Conservation (phyloP, 768 basidiomycete genomes). For the Mycena epipterygia region DNA sequence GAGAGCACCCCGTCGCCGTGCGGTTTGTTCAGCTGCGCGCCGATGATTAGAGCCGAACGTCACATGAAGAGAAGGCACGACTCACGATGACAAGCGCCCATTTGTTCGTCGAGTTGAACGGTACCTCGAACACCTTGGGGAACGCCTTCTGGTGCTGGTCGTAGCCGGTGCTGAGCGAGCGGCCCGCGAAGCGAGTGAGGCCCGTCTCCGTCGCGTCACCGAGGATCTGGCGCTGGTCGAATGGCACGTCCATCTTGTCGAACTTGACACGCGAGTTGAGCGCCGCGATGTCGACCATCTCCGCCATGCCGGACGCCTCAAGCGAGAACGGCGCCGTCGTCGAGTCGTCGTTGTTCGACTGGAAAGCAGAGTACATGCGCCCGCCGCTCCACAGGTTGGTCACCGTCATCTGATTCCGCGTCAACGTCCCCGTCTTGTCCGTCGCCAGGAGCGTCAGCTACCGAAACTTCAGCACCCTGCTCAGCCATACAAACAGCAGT, state of each 20-base stretch:
- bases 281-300: constrained; percentile 74
- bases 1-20: constrained; percentile 64
- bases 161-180: constrained; percentile 63
- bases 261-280: constrained; percentile 82
- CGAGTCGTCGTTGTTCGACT: constrained; percentile 79
- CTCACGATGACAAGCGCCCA: constrained; percentile 79
- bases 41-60: background rate
- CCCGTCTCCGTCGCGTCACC: constrained; percentile 87
- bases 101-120: constrained; percentile 82
- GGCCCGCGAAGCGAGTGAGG: constrained; percentile 75
- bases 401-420: constrained; percentile 82
- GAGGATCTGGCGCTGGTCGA: constrained; percentile 71
- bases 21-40: constrained; percentile 64
- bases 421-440: constrained; percentile 81
- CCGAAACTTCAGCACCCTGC: constrained; percentile 24
- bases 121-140: constrained; percentile 79
- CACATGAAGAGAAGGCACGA: constrained; percentile 18
- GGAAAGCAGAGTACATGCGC: constrained; percentile 76
- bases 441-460: constrained; percentile 77
- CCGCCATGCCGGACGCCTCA: constrained; percentile 69
- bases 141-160: constrained; percentile 64
- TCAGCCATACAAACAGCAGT: constrained; percentile 62
- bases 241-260: constrained; percentile 72
- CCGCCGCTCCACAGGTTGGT: constrained; percentile 77
- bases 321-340: constrained; percentile 64